These are phyloP conservation scores for Cocos nucifera DNA, from an alignment of 176 grass and related monocot genomes.

Conservation along the genomic window DNA sequence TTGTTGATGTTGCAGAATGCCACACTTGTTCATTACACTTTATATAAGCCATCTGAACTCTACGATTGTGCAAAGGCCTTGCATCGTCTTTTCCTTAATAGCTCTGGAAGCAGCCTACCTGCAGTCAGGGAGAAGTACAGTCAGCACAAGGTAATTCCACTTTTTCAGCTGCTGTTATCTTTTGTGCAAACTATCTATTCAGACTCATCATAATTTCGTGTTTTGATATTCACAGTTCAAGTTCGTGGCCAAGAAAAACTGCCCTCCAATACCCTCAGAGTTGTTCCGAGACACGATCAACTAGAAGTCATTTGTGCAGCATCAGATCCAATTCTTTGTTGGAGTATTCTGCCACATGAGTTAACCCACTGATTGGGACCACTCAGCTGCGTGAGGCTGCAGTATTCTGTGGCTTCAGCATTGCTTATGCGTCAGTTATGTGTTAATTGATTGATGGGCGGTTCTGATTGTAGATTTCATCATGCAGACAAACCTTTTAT, in stretches of 20 bases:
- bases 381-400: too few relatives aligned
- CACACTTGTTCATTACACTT: conserved; percentile 77
- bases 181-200: too few relatives aligned
- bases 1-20: conserved; percentile 38
- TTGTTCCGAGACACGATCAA: conserved; percentile 43
- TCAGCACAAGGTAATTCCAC: conserved; percentile 76
- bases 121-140: conserved; percentile 96
- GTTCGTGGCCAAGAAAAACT: conserved; percentile 73
- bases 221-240: conserved; percentile 50
- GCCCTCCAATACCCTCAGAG: conserved; percentile 46
- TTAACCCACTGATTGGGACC: too few relatives aligned
- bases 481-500: too few relatives aligned
- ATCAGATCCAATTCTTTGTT: conserved; percentile 24
- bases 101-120: conserved; percentile 80
- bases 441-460: too few relatives aligned
- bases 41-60: conserved; percentile 71
- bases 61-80: conserved; percentile 50
- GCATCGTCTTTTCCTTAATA: conserved; percentile 51
- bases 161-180: too few relatives aligned
- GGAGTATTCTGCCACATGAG: background rate
- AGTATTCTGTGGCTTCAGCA: too few relatives aligned
- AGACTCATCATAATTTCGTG: too few relatives aligned
- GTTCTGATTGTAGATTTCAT: too few relatives aligned
- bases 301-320: conserved; percentile 14
- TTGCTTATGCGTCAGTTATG: too few relatives aligned